Base-by-base conservation (phyloP, 148 eudicot species). In the Vaccinium macrocarpon region DNA sequence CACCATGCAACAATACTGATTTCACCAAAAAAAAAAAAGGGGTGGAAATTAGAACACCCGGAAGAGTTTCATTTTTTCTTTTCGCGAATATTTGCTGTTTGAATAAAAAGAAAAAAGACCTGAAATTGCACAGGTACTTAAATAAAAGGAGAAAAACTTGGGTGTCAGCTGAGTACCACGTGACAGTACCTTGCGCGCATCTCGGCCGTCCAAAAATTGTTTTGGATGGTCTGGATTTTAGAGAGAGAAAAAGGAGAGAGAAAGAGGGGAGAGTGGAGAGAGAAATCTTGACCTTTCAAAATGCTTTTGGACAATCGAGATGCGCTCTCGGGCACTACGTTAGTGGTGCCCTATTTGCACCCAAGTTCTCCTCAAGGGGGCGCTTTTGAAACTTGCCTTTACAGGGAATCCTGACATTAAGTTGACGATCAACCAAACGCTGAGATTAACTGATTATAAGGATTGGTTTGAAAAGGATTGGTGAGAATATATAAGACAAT, bases 1-100 rank as follows among this genome's bases (percentile, higher is more conserved):
- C 83, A 84, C 87, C 93, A 91, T 91, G 82, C 90, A 86, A 57
- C 76, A 80, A 55, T 81, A 62, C 89, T 87, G 90, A 85, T 21
- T 64, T 32, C 0, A 32, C 49, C 53, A 8, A n/a, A 53, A 84
- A 81, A 38, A 21, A 25, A 42, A 10, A 46, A 8, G 52, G 12
- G 21, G 0, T 38, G 4, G 1, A 73, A 72, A 14, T 79, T 51
- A 79, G 16, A 72, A 49, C 6, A 3, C 11, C n/a, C 0, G 8
- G 11, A 21, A 59, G 52, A 46, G 29, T 59, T 61, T 42, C 15
- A 46, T 21, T 35, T 35, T 10, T 80, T 21, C 0, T 48, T 15
- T 27, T 5, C 15, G 5, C 8, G 23, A 79, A 25, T 56, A 16
- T 27, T 2, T 51, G 19, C 11, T 78, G 80, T 7, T 48, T 2